A percentile compares a stretch with the other conserved stretches of the same genome.
These are phyloP conservation scores for Coemansia sp. DNA, from an alignment of 371 early-diverging fungal genomes.

Conservation along the genomic window DNA sequence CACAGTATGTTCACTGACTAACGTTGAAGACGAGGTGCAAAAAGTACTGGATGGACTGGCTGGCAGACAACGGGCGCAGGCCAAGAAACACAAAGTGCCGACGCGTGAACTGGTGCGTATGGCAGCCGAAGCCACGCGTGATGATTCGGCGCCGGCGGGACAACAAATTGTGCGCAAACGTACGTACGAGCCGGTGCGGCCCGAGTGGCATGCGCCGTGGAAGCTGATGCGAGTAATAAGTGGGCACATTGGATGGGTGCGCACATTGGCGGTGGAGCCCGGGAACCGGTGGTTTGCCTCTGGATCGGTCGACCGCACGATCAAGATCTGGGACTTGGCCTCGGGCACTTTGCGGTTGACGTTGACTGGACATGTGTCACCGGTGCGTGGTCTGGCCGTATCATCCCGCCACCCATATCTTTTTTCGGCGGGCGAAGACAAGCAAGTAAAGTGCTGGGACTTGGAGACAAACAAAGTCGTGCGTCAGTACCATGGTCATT, in stretches of 20 bases:
- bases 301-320: constrained; percentile 93
- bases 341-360: constrained; percentile 93
- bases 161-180: constrained; percentile 48
- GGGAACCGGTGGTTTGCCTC: constrained; percentile 97
- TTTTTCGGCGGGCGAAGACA: constrained; percentile 95
- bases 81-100: constrained; percentile 40
- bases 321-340: constrained; percentile 98
- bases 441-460: constrained; percentile 98
- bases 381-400: constrained; percentile 91
- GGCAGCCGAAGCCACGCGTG: constrained; percentile 13
- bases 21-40: constrained; percentile 38
- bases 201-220: constrained; percentile 98
- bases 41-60: constrained; percentile 34
- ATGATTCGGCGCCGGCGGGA: constrained; percentile 46
- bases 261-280: constrained; percentile 88
- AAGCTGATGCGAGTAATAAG: constrained; percentile 92
- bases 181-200: constrained; percentile 39
- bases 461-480: constrained; percentile 96
- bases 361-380: constrained; percentile 93
- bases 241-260: constrained; percentile 97
- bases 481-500: constrained; percentile 96
- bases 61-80: constrained; percentile 20
- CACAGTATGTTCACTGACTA: not conserved
- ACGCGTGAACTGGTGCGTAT: constrained; percentile 34
- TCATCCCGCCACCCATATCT: constrained; percentile 93